A percentile compares a stretch with the other conserved stretches of the same genome.
Conservation (phyloP, 1,284 basidiomycete species). For the Mixia osmundae region DNA sequence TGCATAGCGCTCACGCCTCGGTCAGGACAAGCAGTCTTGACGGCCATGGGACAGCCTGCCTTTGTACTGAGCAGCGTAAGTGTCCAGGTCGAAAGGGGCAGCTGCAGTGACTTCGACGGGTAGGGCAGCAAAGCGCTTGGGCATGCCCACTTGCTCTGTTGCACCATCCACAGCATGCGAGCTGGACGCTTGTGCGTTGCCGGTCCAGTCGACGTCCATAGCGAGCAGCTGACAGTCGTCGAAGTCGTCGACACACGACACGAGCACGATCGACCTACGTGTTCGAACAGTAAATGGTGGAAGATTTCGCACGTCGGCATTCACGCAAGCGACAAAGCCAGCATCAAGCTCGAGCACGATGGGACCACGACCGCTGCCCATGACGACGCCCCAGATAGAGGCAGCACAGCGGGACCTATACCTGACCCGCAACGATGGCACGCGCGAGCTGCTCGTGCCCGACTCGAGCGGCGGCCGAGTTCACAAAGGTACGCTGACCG, state of each 20-base stretch:
- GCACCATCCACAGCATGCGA: too few species aligned
- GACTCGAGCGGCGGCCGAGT: constrained; percentile 12
- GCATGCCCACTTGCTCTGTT: too few species aligned
- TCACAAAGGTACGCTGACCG: too few species aligned
- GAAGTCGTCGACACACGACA: not conserved
- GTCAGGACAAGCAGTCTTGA: not conserved
- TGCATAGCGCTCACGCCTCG: not conserved
- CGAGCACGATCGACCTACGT: not conserved
- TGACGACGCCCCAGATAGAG: constrained; percentile 15
- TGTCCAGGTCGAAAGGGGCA: not conserved
- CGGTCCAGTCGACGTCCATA: too few species aligned
- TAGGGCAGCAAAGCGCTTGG: not conserved
- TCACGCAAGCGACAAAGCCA: too few species aligned
- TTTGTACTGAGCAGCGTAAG: not conserved
- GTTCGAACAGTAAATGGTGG: too few species aligned
- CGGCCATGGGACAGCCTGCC: not conserved
- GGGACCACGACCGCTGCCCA: too few species aligned
- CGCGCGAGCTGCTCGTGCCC: constrained; percentile 16
- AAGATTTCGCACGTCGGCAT: too few species aligned
- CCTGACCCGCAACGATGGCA: constrained; percentile 11
- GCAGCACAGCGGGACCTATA: constrained; percentile 14
- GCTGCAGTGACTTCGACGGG: not conserved
- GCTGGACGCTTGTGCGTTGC: too few species aligned
- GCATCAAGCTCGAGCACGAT: too few species aligned
- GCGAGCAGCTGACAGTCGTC: too few species aligned